Evolutionary conservation across 2,329 filamentous ascomycete species (phyloP), one percentile per base, ranked within the genome.

Genomic region (Diaporthe citri): DNA sequence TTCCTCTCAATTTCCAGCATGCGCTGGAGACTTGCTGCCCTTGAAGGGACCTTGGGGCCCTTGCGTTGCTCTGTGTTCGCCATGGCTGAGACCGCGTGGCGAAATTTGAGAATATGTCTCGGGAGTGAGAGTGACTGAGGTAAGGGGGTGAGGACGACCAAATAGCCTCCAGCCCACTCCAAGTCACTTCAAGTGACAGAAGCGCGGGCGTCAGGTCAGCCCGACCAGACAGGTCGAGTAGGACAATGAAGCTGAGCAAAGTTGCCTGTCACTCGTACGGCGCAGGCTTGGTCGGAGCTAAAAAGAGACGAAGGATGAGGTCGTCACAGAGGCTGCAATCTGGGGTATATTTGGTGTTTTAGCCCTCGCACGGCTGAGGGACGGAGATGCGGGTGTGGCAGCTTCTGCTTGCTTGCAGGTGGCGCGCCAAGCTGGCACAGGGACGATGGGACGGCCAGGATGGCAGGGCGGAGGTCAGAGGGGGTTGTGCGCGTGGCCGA

Each of bases 1-100:
- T 85, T 86, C 80, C 88, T 89, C 80, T 92, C 90, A 70, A 91
- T 82, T 78, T 91, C 89, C 66, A 91, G 84, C 90, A 92, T 91
- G 75, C 85, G 86, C 80, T 90, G 86, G 77, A 91, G 87, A 81
- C 87, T 90, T 79, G 86, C 86, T 76, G 85, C 84, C 78, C 84
- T 83, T 70, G 82, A 78, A 22, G 78, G 78, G 52, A 76, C 72
- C 74, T 77, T 81, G 59, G 78, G 73, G 62, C 78, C 77, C 74
- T 76, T 66, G 43, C 67, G 28, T 17, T 72, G 70, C 28, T 71
- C 48, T 51, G 62, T 46, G 46, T 66, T 75, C 56, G 71, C 70
- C 75, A 75, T 76, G 72, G 69, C 57, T 74, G 57, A 51, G 25
- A 72, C 46, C 43, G 31, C 36, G 56, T 51, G 72, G 72, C 51